Evolutionary conservation across 352 stramenopile species (phyloP).

Genomic region (Globisporangium orthogonon): DNA sequence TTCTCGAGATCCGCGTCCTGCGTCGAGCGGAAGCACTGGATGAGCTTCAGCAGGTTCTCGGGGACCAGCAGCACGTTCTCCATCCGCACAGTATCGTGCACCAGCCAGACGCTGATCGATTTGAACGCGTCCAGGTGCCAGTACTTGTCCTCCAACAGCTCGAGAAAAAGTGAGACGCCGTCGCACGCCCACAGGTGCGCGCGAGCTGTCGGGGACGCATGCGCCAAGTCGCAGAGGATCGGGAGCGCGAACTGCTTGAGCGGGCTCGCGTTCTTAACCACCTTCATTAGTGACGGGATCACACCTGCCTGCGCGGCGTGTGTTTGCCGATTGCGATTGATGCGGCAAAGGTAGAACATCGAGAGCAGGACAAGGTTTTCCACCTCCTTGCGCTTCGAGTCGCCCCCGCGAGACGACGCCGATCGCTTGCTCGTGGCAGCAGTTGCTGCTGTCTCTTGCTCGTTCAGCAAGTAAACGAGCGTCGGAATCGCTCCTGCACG

Average conservation of each 20-base stretch:
- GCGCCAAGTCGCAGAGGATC: constrained; percentile 89
- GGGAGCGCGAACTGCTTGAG: constrained; percentile 91
- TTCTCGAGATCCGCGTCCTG: constrained; percentile 77
- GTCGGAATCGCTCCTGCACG: constrained; percentile 82
- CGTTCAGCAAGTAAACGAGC: constrained; percentile 74
- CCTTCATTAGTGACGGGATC: constrained; percentile 87
- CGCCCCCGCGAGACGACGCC: background rate
- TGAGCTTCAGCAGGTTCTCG: constrained; percentile 58
- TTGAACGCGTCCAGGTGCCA: constrained; percentile 89
- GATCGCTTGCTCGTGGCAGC: background rate
- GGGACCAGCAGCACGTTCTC: constrained; percentile 70
- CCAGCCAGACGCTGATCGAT: constrained; percentile 81
- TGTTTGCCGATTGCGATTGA: constrained; percentile 88
- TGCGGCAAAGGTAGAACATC: constrained; percentile 92
- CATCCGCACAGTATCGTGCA: constrained; percentile 80
- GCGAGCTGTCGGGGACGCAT: constrained; percentile 80
- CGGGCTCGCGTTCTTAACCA: constrained; percentile 73
- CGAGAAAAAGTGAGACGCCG: constrained; percentile 80
- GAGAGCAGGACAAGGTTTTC: constrained; percentile 89
- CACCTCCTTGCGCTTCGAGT: constrained; percentile 66
- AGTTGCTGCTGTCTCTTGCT: constrained; percentile 19
- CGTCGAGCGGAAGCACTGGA: constrained; percentile 59
- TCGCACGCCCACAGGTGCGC: constrained; percentile 83
- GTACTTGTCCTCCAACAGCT: constrained; percentile 85
- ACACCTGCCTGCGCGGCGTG: constrained; percentile 86